phyloP scores from a whole-genome alignment of 352 stramenopile genomes.

The Phytophthora lateralis region DNA sequence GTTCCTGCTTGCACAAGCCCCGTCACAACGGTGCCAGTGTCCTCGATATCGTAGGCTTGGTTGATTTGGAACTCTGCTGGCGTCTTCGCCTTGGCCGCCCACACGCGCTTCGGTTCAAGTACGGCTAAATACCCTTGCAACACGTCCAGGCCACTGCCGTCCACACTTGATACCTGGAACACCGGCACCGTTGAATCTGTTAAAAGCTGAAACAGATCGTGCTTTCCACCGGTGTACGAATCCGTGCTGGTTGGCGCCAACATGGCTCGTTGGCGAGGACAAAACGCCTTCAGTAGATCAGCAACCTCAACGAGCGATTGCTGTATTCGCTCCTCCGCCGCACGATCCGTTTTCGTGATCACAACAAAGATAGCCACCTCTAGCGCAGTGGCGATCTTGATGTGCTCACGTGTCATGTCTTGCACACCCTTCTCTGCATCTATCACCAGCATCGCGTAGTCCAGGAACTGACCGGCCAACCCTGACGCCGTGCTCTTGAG shows the following conservation, averaged over 20 bases:
- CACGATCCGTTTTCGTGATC: constrained; percentile 76
- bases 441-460: constrained; percentile 88
- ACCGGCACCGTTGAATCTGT: constrained; percentile 45
- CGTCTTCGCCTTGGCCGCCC: constrained; percentile 53
- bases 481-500: constrained; percentile 89
- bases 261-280: constrained; percentile 30
- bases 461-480: constrained; percentile 81
- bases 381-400: constrained; percentile 79
- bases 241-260: constrained; percentile 9
- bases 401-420: constrained; percentile 78
- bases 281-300: constrained; percentile 46
- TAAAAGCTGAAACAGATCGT: constrained; percentile 17
- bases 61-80: constrained; percentile 80
- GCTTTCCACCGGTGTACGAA: constrained; percentile 15
- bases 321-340: constrained; percentile 49
- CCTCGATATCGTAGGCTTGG: constrained; percentile 78
- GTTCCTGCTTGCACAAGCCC: constrained; percentile 75
- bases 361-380: constrained; percentile 81
- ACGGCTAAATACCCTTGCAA: constrained; percentile 63
- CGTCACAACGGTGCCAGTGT: constrained; percentile 70
- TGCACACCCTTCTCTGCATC: constrained; percentile 70
- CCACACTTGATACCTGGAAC: constrained; percentile 69
- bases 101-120: constrained; percentile 69
- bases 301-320: constrained; percentile 53
- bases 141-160: constrained; percentile 54